Evolutionary conservation across 495 filamentous ascomycete genomes (phyloP), one percentile per base, ranked within the genome.

Genomic region (Annulohypoxylon moriforme): DNA sequence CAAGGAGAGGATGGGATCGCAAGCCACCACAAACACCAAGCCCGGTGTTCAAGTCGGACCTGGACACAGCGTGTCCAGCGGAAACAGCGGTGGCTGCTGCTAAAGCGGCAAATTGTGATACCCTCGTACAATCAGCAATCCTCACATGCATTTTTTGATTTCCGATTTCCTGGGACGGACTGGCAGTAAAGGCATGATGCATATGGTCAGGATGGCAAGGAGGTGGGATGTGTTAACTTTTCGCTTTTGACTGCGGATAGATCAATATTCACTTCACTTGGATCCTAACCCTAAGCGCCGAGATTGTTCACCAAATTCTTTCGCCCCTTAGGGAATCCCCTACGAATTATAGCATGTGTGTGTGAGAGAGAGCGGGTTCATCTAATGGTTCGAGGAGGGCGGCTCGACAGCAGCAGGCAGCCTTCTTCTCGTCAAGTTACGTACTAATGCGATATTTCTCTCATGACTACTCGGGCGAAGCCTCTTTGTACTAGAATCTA

Each of bases 1-100:
- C 85, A 99, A 99, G 88, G 96, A 99, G 85, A 91, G 96, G 72
- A 98, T 98, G 96, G 96, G 96, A 76, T 97, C 93, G 66, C 87
- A 88, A 66, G 93, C 94, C 24, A 94, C 94, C 65, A 93, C 94
- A 82, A 97, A 98, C 86, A 97, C 96, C 86, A 99, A 99, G 86
- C 94, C 94, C 59, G 97, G 93, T 67, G 94, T 99, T 77, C 93
- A 96, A 76, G 96, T 99, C 69, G 90, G 93, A 50, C 91, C 93
- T 78, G 96, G 96, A 74, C 93, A 96, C 80, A 94, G 95, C 76
- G 94, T 98, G 74, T 93, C 96, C 80, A 94, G 92, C 81, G 92
- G 92, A 75, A 93, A 93, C 63, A 92, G 89, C 71, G 89, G 92
- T 74, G 93, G 94, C 75, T 99, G 96, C 89, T 99, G 96, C 86